Base-by-base conservation (phyloP, 1,139 yeast species). In the Pichia sp. region DNA sequence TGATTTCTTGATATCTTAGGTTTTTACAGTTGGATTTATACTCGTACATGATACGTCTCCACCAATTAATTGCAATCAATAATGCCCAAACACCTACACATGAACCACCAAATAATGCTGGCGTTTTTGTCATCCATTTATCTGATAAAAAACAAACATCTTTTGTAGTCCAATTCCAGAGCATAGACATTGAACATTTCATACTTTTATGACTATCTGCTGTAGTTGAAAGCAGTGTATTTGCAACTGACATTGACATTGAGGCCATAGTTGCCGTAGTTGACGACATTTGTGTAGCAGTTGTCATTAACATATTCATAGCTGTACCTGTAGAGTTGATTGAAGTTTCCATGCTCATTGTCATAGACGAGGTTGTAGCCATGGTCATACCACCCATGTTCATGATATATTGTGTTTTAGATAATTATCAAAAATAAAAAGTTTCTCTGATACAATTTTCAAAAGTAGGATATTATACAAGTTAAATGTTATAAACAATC, bases 71-170 rank as follows among this genome's bases (percentile, higher is more conserved):
- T 6, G 72, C 69, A 36, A 79, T 60, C 4, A 77, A 80, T 46
- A 82, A 59, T 32, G 72, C 64, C 57, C 79, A 74, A 4, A 77
- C 77, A 9, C 85, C 86, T 38, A 81, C 67, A 61, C 87, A 81
- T 0, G 85, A 69, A 9, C 86, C 87, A 7, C 83, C 87, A 65
- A 81, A 81, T 58, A 69, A 74, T 1, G 80, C 82, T 39, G 61
- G 64, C 2, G 81, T 66, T 28, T 64, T 67, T 33, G 78, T 75
- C 50, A 76, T 84, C 88, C 88, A 81, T 33, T 78, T 63, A 36
- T 61, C 62, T n/a, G 85, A 71, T 48, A 81, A 67, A 53, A 81
- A 79, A 55, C 87, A 81, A 3, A 79, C 63, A 54, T 80, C 80
- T 29, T 79, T 66, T 0, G 84, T 75, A 48, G 69, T 59, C 79